Base-by-base conservation (phyloP, 257 asterid genomes). In the Fraxinus americana region DNA sequence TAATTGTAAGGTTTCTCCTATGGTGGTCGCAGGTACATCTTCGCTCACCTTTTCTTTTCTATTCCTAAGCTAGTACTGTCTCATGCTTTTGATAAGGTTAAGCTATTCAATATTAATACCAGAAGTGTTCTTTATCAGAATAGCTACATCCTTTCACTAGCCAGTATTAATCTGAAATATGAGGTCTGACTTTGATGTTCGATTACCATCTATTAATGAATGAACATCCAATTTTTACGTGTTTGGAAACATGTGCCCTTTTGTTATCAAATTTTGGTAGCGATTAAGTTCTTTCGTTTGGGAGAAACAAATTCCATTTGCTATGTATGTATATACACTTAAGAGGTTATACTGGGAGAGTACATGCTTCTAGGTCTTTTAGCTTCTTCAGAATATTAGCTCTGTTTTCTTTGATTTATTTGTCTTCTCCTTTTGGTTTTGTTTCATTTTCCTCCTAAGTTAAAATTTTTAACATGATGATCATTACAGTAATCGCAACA, bases 1-100 rank as follows among this genome's bases (percentile, higher is more conserved):
- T 85, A 83, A 87, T 92, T 85, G 78, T 92, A 32, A 87, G 99
- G 86, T 87, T 96, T 77, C 91, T 96, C 83, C 91, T 96, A 8
- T 96, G 99, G 99, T 96, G 99, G 99, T 90, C 99, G 71, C 99
- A 95, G 97, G 99, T 95, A 85, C 52, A 61, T 59, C 71, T 80
- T 74, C 74, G 27, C 77, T 11, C 17, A 8, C 65, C 76, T 45
- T 76, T 73, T 75, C 80, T 80, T 77, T 48, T 74, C 52, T 23
- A 54, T 50, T 78, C 73, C 79, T 27, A 72, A 63, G 52, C 76
- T 68, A 75, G 27, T 73, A 43, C 5, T 3, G 4, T 59, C 25
- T 57, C 50, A 41, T 59, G 69, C 63, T 77, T 34, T 67, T 67
- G 35, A 68, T 70, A 66, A 65, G 59, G 65, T 41, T 11, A 25